Conservation (phyloP, 352 stramenopile genomes). For the Phytophthora litchii region DNA sequence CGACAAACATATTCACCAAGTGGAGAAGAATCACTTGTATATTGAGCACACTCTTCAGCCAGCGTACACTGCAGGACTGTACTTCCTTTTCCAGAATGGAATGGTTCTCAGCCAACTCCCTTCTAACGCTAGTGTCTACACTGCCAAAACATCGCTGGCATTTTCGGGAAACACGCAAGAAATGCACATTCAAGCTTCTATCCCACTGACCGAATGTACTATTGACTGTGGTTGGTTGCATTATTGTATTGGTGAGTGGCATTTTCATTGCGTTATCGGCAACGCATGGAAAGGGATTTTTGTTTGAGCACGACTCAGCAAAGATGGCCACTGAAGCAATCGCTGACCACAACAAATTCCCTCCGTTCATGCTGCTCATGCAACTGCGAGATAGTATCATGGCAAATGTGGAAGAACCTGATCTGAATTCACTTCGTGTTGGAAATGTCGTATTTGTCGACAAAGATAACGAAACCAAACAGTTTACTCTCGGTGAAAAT, state of each 20-base stretch:
- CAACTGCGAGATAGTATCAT: constrained; percentile 7
- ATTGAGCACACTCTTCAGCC: constrained; percentile 44
- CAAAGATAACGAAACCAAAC: not conserved
- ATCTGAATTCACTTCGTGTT: constrained; percentile 4
- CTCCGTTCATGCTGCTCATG: constrained; percentile 11
- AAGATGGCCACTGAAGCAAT: constrained; percentile 8
- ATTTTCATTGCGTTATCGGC: not conserved
- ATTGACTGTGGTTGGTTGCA: not conserved
- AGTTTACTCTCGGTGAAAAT: constrained; percentile 7
- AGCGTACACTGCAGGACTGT: constrained; percentile 40
- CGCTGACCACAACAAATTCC: constrained; percentile 11
- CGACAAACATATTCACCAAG: constrained; percentile 3
- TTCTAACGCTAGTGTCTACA: not conserved
- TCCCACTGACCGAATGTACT: constrained; percentile 6
- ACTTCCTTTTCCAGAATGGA: constrained; percentile 44
- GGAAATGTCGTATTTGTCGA: constrained; percentile 4
- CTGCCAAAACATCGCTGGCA: constrained; percentile 2
- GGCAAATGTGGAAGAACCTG: not conserved
- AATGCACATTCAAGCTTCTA: constrained; percentile 19
- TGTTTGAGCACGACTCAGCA: constrained; percentile 1
- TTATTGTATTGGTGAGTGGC: constrained; percentile 2
- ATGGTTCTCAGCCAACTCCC: constrained; percentile 14
- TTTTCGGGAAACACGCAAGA: constrained; percentile 20
- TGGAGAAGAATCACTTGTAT: constrained; percentile 50
- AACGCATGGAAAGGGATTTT: not conserved